Percentiles rank a stretch among this genome's conserved stretches.
Evolutionary conservation across 2,329 filamentous ascomycete genomes (phyloP).

Genomic region (Stagonosporopsis tanaceti): DNA sequence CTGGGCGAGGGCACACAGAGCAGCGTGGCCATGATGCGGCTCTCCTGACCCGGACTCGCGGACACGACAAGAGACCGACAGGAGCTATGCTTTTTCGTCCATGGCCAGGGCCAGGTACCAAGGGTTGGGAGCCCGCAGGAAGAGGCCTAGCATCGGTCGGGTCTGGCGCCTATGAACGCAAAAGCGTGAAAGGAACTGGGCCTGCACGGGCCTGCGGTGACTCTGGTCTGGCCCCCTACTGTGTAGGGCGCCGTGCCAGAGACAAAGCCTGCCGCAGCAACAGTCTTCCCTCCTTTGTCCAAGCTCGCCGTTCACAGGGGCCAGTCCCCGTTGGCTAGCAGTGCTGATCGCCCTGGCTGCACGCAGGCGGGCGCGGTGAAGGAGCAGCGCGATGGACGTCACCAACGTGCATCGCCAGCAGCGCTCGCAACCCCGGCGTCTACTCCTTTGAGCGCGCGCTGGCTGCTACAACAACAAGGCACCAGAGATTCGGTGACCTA

Average conservation of each 20-base stretch:
- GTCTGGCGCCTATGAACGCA: conserved; percentile 46
- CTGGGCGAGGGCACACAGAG: conserved; percentile 3
- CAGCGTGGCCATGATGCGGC: conserved; percentile 36
- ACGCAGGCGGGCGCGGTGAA: conserved; percentile 23
- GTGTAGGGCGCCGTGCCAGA: conserved; percentile 32
- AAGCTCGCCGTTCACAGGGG: conserved; percentile 32
- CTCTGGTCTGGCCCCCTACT: conserved; percentile 41
- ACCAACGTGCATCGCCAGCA: conserved; percentile 10
- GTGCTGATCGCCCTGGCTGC: conserved; percentile 24
- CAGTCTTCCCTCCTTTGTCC: conserved; percentile 27
- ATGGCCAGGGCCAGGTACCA: conserved; percentile 38
- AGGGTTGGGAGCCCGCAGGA: conserved; percentile 38
- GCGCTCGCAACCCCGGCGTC: conserved; percentile 14
- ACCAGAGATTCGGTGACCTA: conserved; percentile 39
- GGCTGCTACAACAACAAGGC: conserved; percentile 21
- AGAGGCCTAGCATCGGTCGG: conserved; percentile 39
- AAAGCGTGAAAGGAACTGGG: conserved; percentile 22
- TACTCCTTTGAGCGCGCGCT: conserved; percentile 6
- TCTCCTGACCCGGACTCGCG: conserved; percentile 45
- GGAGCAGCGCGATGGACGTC: conserved; percentile 17
- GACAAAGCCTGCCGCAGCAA: conserved; percentile 43
- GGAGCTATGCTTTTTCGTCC: conserved; percentile 39
- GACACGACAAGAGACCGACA: conserved; percentile 41
- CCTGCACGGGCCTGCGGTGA: conserved; percentile 35
- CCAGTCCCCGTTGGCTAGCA: conserved; percentile 29